These are phyloP conservation scores for Macadamia integrifolia DNA, from an alignment of 164 flowering plant genomes.

Conservation along the genomic window DNA sequence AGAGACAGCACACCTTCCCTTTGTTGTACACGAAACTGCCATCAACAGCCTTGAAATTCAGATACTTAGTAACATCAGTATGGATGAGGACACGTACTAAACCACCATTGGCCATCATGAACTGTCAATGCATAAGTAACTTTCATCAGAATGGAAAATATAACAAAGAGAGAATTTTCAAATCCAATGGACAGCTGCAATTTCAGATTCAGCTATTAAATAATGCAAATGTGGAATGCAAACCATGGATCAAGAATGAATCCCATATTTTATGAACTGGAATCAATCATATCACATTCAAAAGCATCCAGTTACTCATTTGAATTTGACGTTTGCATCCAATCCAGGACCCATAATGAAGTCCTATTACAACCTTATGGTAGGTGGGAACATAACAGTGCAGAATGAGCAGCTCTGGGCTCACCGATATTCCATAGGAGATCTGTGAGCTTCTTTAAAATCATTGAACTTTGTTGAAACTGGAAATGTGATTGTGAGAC, in stretches of 20 bases:
- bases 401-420: no score
- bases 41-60: conserved; percentile 94
- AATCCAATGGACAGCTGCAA: not conserved
- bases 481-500: no score
- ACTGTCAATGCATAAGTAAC: conserved; percentile 34
- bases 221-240: not conserved
- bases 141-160: not conserved
- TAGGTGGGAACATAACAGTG: not conserved
- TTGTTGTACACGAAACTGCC: conserved; percentile 98
- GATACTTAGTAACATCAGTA: conserved; percentile 88
- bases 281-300: not conserved
- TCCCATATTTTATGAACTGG: no score
- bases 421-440: not conserved
- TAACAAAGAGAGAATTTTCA: not conserved
- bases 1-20: conserved; percentile 52
- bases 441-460: not conserved
- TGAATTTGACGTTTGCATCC: not conserved
- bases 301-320: not conserved
- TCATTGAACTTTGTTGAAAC: no score
- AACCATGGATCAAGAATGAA: not conserved
- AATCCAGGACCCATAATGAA: not conserved
- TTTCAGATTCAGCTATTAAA: not conserved
- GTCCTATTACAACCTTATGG: not conserved
- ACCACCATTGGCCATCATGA: conserved; percentile 92
- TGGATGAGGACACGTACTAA: conserved; percentile 91